Evolutionary conservation across 2,329 filamentous ascomycete genomes (phyloP), one percentile per base, ranked within the genome.

Genomic region (Madurella mycetomatis): DNA sequence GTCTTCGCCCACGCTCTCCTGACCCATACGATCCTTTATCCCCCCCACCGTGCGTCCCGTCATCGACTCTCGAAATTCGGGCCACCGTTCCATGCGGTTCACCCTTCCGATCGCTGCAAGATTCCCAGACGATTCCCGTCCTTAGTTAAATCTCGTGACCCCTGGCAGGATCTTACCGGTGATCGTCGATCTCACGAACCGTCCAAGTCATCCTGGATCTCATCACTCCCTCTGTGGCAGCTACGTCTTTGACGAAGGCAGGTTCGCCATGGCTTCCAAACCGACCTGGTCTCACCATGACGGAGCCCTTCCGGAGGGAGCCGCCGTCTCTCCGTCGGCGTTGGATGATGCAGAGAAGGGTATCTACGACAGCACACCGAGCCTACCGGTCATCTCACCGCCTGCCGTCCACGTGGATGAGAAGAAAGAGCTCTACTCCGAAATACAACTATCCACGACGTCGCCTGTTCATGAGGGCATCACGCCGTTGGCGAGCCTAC

Each of bases 271-370:
- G 31, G 30, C 30, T 16, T 11, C 41, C n/a, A 2, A 16, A 12
- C 13, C 44, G 3, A 15, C 51, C 5, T 49, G 50, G 53, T 56
- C 51, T 41, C 61, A 59, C 40, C 53, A 62, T 59, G 60, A 60
- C 15, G 16, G 42, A 5, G 49, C 47, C 32, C 39, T 39, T 5
- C 53, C 60, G 31, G 55, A 56, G 41, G 56, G 45, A 18, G 30
- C 47, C 3, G 45, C 41, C 15, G 47, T 51, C 51, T 58, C 53
- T 40, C 53, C 54, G 19, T 18, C 56, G 5, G 54, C 51, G 64
- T 50, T 56, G 60, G 65, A 67, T 43, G 67, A 69, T 53, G 65
- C 66, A n/a, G 70, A 72, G 54, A 71, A 71, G 62, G 67, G 69
- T 15, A 46, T 71, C 17, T 68, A 65, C 56, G 66, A 66, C 53